A percentile compares a stretch with the other conserved stretches of the same genome.
These are phyloP conservation scores for Metschnikowia hibisci DNA, from an alignment of 805 yeast genomes.

Conservation along the genomic window DNA sequence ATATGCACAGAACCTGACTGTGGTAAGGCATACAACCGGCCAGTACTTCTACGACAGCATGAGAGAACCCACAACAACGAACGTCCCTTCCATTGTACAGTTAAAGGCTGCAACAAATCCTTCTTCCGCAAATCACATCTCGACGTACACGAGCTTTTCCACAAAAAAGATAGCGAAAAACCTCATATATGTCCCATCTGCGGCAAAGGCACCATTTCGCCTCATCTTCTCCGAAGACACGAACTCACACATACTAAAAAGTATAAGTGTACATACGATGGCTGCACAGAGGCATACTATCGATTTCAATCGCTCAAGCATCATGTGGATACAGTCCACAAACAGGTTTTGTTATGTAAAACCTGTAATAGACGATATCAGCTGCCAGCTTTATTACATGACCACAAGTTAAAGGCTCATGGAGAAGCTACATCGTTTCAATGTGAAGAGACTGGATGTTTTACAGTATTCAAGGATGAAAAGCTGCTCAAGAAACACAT, in stretches of 20 bases:
- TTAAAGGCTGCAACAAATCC: constrained; percentile 52
- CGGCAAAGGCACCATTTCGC: constrained; percentile 75
- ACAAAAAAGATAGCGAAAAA: constrained; percentile 47
- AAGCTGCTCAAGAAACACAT: constrained; percentile 68
- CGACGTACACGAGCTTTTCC: constrained; percentile 69
- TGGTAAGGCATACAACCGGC: constrained; percentile 71
- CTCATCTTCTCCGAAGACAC: constrained; percentile 81
- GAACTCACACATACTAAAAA: constrained; percentile 66
- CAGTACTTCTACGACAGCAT: constrained; percentile 81
- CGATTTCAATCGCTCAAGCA: constrained; percentile 73
- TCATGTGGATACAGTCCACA: constrained; percentile 65
- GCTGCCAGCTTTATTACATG: constrained; percentile 60
- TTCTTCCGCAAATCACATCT: constrained; percentile 79
- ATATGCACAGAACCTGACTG: constrained; percentile 65
- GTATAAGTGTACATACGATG: constrained; percentile 49
- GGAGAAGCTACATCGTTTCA: constrained; percentile 50
- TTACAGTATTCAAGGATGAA: constrained; percentile 62
- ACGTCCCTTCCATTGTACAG: constrained; percentile 67
- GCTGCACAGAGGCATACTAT: constrained; percentile 65
- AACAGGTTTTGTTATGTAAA: constrained; percentile 49
- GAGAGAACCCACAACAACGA: constrained; percentile 73
- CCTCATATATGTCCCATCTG: constrained; percentile 74
- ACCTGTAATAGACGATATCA: constrained; percentile 62
- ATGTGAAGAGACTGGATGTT: constrained; percentile 63
- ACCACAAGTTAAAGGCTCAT: constrained; percentile 67